phyloP scores from a whole-genome alignment of 2,329 filamentous ascomycete species.

The Alternaria panax region DNA sequence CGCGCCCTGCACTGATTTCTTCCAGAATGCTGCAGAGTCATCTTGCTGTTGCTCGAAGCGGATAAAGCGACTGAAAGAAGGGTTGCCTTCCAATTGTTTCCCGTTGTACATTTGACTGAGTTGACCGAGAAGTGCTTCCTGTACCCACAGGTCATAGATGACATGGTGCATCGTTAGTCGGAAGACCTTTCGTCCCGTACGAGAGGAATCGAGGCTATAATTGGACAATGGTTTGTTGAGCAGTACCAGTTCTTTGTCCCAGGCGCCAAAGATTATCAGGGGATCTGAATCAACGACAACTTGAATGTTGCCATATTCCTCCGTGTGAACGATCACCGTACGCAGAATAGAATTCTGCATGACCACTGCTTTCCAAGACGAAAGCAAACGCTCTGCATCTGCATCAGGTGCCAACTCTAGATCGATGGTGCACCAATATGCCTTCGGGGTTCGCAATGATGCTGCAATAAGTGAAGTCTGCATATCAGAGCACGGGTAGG shows the following conservation, averaged over 20 bases:
- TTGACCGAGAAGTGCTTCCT: neutral
- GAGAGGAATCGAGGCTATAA: neutral
- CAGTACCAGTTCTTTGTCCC: neutral
- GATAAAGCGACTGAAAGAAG: neutral
- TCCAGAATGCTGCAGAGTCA: neutral
- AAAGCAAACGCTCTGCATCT: neutral
- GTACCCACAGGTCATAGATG: neutral
- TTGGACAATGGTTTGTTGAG: neutral
- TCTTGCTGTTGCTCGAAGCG: neutral
- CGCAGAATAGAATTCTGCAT: neutral
- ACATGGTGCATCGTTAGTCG: neutral
- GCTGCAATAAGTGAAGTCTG: neutral
- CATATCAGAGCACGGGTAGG: neutral
- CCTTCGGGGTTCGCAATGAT: neutral
- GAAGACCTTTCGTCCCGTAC: neutral
- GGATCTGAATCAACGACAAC: neutral
- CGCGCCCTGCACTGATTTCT: neutral
- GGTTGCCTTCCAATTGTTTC: neutral
- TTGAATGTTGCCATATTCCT: neutral
- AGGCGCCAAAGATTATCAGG: neutral
- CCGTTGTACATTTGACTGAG: neutral
- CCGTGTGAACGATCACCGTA: neutral
- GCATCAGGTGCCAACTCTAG: neutral
- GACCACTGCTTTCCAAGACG: neutral
- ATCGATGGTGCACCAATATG: neutral